Base-by-base conservation (phyloP, 2,329 filamentous ascomycete species). In the Epichloe sibirici region DNA sequence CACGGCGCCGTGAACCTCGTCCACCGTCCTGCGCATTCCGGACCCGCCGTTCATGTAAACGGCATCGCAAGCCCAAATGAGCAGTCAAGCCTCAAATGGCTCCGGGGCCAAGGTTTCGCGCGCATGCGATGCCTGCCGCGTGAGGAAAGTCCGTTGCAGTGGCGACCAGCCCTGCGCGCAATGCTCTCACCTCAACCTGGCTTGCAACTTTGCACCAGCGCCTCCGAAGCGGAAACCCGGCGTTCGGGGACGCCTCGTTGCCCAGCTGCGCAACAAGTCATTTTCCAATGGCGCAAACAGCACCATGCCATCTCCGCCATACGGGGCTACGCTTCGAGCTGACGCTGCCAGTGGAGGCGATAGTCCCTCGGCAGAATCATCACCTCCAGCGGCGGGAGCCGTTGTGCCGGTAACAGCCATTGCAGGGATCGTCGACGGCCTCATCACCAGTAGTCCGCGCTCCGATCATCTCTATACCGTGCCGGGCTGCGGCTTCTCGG, bases 101-200 rank as follows among this genome's bases (percentile, higher is more conserved):
- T 43, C 44, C 17, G 53, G 42, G 13, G 51, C 47, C 48, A 60
- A 59, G 51, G 48, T 59, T 23, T 56, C 61, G 42, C 62, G 61
- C 45, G 68, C 68, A 51, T 70, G 68, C 57, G 66, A 70, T 53
- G 65, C 66, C 46, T 70, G 68, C 55, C 65, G 68, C 39, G 57
- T 69, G 49, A 65, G 68, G 49, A 70, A 70, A 55, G 68, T 70
- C 38, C 64, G 63, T 50, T 70, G 68, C 57, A 69, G 64, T 46
- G 65, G 64, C 52, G 53, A 55, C 21, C 56, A 57, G 43, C 68
- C 68, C 1, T 70, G 68, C 50, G 63, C 64, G 0, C 67, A 69
- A 48, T 70, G 68, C 54, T 60, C 61, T 4, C 66, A 69, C 40
- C 62, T 69, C 39, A 62, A 62, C 15, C 58, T 70, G 7, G 51